Percentiles rank a stretch among this genome's conserved stretches.
phyloP scores from a whole-genome alignment of 2,329 filamentous ascomycete species.

The Cladophialophora yegresii region DNA sequence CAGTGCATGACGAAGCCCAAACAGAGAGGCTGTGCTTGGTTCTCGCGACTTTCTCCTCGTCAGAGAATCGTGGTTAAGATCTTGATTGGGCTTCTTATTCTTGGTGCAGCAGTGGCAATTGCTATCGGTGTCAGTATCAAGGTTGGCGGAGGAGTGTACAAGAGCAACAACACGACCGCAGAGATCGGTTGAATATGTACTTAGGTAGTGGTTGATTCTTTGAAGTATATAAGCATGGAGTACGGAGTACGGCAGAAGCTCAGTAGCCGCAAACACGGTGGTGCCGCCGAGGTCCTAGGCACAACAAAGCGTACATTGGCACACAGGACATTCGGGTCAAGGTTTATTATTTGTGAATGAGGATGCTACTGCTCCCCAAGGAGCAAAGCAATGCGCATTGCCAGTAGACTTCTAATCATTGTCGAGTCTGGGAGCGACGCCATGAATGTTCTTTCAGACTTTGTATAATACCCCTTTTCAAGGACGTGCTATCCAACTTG shows the following conservation, averaged over 20 bases:
- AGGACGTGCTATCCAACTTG: neutral
- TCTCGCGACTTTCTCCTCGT: slow-evolving; percentile 41
- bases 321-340: neutral
- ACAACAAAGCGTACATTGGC: neutral
- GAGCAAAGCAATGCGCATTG: neutral
- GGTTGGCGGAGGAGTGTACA: slow-evolving; percentile 50
- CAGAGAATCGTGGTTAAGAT: slow-evolving; percentile 46
- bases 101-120: slow-evolving; percentile 49
- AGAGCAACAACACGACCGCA: slow-evolving; percentile 40
- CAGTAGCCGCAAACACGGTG: neutral
- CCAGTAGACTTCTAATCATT: neutral
- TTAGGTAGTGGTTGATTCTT: neutral
- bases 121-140: slow-evolving; percentile 50
- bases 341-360: slow-evolving; percentile 4
- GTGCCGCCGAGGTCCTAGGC: neutral
- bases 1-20: slow-evolving; percentile 40
- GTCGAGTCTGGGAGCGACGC: neutral
- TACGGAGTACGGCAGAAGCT: neutral
- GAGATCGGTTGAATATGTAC: slow-evolving; percentile 34
- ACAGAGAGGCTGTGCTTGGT: slow-evolving; percentile 41
- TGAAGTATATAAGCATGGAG: neutral
- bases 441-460: neutral
- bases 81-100: slow-evolving; percentile 45
- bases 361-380: neutral
- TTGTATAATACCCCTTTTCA: neutral